Evolutionary conservation across 108 stramenopile species (phyloP).

Genomic region (Discostella stelligeroides): DNA sequence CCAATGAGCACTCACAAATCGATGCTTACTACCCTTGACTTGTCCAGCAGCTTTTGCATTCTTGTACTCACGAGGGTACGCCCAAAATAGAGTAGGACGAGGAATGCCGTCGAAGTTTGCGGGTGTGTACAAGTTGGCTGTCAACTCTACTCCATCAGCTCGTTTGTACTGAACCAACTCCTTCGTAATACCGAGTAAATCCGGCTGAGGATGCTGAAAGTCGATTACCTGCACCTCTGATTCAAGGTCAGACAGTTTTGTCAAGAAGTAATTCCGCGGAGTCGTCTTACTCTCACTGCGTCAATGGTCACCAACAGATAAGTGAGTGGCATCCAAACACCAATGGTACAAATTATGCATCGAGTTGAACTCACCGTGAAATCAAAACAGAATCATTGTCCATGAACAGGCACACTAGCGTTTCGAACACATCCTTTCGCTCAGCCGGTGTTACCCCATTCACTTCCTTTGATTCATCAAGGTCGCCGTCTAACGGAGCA

Average conservation of each 20-base stretch:
- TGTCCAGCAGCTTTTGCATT: conserved; percentile 51
- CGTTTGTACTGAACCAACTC: conserved; percentile 53
- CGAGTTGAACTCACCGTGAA: conserved; percentile 5
- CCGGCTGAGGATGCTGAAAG: conserved; percentile 55
- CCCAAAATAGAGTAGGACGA: conserved; percentile 55
- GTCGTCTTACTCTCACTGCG: conserved; percentile 45
- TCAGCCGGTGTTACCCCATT: conserved; percentile 39
- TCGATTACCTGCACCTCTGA: conserved; percentile 44
- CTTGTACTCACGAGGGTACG: conserved; percentile 58
- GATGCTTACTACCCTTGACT: conserved; percentile 45
- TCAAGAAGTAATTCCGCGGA: conserved; percentile 44
- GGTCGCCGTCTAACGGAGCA: conserved; percentile 46
- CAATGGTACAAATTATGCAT: background rate
- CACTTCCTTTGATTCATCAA: conserved; percentile 48
- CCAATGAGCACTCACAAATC: conserved; percentile 51
- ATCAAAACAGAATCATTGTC: conserved; percentile 55
- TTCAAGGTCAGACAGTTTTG: conserved; percentile 25
- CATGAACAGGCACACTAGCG: conserved; percentile 37
- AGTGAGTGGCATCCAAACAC: too few species aligned
- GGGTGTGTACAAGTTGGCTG: conserved; percentile 53
- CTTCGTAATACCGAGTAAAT: conserved; percentile 49
- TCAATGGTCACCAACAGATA: background rate
- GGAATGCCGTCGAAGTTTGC: conserved; percentile 49
- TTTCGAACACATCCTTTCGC: conserved; percentile 46
- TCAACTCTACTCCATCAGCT: conserved; percentile 56